These are phyloP conservation scores for Populus pruinosa DNA, from an alignment of 345 rosid genomes.

Conservation along the genomic window DNA sequence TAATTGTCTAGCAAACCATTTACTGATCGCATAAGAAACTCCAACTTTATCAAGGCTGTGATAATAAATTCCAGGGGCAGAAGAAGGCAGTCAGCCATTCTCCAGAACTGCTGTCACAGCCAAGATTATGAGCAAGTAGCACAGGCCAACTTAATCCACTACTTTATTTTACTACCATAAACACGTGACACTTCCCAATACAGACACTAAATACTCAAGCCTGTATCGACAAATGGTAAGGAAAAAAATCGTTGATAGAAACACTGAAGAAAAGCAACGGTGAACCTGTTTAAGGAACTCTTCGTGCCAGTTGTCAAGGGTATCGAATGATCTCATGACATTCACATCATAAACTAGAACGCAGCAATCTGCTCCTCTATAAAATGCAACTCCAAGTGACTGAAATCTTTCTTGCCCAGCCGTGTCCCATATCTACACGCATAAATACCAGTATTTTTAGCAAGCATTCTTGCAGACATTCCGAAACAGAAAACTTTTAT, in stretches of 20 bases:
- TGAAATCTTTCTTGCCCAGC: conserved; percentile 97
- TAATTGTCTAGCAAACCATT: background rate
- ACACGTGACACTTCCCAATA: background rate
- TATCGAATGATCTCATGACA: conserved; percentile 78
- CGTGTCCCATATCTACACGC: conserved; percentile 90
- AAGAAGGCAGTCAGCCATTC: background rate
- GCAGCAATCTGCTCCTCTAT: conserved; percentile 96
- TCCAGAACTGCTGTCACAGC: background rate
- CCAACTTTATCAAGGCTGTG: background rate
- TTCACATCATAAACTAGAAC: conserved; percentile 92
- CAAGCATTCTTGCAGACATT: background rate
- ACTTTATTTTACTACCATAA: background rate
- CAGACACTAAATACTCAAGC: background rate
- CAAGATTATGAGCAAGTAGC: background rate
- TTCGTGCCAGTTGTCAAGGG: conserved; percentile 94
- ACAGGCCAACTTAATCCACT: background rate
- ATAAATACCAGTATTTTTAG: background rate
- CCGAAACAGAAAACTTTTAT: background rate
- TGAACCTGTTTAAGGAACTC: conserved; percentile 96
- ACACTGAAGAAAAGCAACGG: background rate
- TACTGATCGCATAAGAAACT: background rate
- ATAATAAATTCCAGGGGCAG: background rate
- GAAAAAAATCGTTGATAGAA: background rate
- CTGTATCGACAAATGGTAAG: background rate
- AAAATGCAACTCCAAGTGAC: conserved; percentile 96